A percentile compares a stretch with the other conserved stretches of the same genome.
Evolutionary conservation across 2,329 filamentous ascomycete genomes (phyloP).

Genomic region (Aureobasidium sp.): DNA sequence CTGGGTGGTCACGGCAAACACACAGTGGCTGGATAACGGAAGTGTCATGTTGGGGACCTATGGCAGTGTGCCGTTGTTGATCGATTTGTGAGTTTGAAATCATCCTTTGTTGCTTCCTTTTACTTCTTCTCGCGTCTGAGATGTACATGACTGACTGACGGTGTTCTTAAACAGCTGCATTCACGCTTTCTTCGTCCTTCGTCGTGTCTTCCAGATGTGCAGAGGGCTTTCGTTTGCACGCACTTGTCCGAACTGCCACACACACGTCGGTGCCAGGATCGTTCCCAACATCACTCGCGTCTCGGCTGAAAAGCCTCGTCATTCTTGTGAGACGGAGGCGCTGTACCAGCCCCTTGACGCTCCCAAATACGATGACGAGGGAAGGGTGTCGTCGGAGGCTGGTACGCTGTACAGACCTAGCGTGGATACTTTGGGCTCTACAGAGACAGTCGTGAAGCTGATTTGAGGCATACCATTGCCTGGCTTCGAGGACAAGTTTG

Average conservation of each 20-base stretch:
- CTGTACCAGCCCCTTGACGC: background rate
- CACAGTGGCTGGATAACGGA: background rate
- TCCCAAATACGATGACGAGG: background rate
- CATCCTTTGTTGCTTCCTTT: too few species aligned
- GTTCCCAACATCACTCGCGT: background rate
- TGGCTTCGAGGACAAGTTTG: background rate
- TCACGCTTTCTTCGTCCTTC: background rate
- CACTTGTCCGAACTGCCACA: background rate
- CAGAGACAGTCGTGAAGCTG: background rate
- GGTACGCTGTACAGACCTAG: background rate
- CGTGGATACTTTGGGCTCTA: background rate
- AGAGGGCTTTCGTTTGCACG: background rate
- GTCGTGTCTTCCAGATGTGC: background rate
- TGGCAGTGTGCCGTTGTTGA: background rate
- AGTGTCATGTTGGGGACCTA: background rate
- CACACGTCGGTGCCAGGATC: background rate
- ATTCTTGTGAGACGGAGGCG: background rate
- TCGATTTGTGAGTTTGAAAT: background rate
- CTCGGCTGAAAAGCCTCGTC: background rate
- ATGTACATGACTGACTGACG: background rate
- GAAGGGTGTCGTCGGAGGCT: background rate
- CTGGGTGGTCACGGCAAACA: background rate
- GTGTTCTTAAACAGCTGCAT: background rate
- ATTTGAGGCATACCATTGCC: background rate
- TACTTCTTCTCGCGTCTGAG: background rate